A percentile compares a stretch with the other conserved stretches of the same genome.
Evolutionary conservation across 305 asterid species (phyloP).

Genomic region (Lippia alba): DNA sequence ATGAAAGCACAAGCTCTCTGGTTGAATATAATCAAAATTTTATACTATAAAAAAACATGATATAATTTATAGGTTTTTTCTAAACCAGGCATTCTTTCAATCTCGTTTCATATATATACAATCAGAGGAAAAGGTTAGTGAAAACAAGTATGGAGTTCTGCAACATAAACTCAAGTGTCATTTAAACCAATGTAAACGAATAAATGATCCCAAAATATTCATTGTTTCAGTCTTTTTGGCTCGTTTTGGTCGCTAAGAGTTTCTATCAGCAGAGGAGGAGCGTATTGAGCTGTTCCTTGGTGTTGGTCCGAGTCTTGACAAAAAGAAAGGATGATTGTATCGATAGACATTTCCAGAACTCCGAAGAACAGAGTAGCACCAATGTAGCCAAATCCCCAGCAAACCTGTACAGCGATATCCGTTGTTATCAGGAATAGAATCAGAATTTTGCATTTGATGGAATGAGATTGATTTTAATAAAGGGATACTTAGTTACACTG

Average conservation of each 20-base stretch:
- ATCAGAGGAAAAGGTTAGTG: too few relatives aligned
- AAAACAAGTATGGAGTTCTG: constrained; percentile 1
- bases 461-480: too few relatives aligned
- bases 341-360: constrained; percentile 97
- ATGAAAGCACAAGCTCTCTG: too few relatives aligned
- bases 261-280: constrained; percentile 87
- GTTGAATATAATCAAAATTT: too few relatives aligned
- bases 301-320: constrained; percentile 97
- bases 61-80: background rate
- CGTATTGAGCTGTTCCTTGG: constrained; percentile 93
- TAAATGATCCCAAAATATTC: constrained; percentile 25
- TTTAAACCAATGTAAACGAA: constrained; percentile 25
- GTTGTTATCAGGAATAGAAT: background rate
- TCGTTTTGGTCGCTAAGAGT: constrained; percentile 79
- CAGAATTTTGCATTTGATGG: too few relatives aligned
- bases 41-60: background rate
- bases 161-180: constrained; percentile 28
- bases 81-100: constrained; percentile 21
- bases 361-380: constrained; percentile 94
- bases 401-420: constrained; percentile 51
- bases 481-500: too few relatives aligned
- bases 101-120: constrained; percentile 29
- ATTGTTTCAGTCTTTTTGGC: constrained; percentile 87
- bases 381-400: constrained; percentile 88
- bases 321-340: constrained; percentile 88